These are phyloP conservation scores for Trypanosoma melophagium DNA, from an alignment of 208 protist genomes.

Conservation along the genomic window DNA sequence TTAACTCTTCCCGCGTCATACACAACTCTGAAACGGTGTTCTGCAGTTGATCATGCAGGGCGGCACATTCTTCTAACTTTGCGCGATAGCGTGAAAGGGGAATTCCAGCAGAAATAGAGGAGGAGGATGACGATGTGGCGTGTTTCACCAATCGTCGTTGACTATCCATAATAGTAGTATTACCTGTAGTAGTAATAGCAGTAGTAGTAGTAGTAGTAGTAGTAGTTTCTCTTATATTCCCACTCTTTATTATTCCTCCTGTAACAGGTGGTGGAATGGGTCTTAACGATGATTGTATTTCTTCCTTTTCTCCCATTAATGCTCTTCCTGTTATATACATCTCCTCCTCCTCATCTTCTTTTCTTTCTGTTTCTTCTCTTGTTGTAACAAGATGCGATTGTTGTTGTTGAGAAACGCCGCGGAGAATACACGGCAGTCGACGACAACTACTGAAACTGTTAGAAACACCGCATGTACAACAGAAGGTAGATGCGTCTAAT, in stretches of 20 bases:
- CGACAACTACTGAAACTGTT: too few relatives aligned
- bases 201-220: neutral
- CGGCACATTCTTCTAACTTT: constrained; percentile 39
- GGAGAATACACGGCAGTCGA: too few relatives aligned
- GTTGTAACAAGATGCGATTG: too few relatives aligned
- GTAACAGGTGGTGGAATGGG: neutral
- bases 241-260: too few relatives aligned
- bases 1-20: constrained; percentile 20
- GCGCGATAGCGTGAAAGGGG: constrained; percentile 23
- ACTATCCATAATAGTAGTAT: neutral
- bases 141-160: too few relatives aligned
- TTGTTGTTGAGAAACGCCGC: too few relatives aligned
- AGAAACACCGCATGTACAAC: too few relatives aligned
- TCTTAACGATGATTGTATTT: neutral
- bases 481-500: too few relatives aligned
- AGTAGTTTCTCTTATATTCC: too few relatives aligned
- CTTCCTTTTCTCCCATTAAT: neutral
- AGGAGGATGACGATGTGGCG: neutral
- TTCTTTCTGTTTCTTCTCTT: neutral
- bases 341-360: too few relatives aligned
- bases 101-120: too few relatives aligned
- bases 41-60: constrained; percentile 27
- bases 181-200: neutral
- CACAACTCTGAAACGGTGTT: constrained; percentile 12
- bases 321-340: too few relatives aligned